Evolutionary conservation across 208 protist species (phyloP).

Genomic region (Willaertia magna): DNA sequence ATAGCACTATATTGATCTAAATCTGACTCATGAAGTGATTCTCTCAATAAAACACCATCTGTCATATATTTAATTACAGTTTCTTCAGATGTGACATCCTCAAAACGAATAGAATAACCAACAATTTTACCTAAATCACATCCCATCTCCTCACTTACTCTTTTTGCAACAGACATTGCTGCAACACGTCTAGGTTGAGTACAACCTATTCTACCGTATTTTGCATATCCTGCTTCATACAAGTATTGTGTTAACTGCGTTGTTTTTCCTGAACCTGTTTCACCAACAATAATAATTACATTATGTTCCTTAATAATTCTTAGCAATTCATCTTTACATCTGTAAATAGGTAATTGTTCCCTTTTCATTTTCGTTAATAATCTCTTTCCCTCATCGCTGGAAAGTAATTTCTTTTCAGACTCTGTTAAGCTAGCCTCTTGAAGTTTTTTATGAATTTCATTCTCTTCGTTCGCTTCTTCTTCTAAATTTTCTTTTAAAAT

Average conservation of each 20-base stretch:
- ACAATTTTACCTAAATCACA: conserved; percentile 75
- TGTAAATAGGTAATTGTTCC: conserved; percentile 31
- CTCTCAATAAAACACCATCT: conserved; percentile 94
- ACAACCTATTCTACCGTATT: conserved; percentile 45
- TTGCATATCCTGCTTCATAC: conserved; percentile 27
- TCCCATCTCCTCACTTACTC: conserved; percentile 74
- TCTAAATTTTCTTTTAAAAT: conserved; percentile 33
- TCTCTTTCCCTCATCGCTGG: conserved; percentile 18
- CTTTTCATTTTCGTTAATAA: conserved; percentile 23
- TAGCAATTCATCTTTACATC: conserved; percentile 14
- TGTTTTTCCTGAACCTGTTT: conserved; percentile 70
- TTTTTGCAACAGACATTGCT: conserved; percentile 76
- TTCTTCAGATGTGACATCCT: conserved; percentile 77
- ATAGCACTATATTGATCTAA: conserved; percentile 83
- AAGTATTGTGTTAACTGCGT: conserved; percentile 49
- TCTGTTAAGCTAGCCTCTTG: conserved; percentile 18
- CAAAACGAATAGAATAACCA: conserved; percentile 96
- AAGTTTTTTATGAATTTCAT: background rate
- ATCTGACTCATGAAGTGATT: conserved; percentile 78
- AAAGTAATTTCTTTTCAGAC: conserved; percentile 25
- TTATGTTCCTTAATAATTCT: conserved; percentile 17
- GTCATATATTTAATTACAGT: conserved; percentile 96
- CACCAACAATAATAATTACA: conserved; percentile 38
- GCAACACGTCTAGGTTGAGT: conserved; percentile 87
- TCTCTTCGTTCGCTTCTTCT: conserved; percentile 11